These are phyloP conservation scores for Stromatinia cepivora DNA, from an alignment of 2,329 filamentous ascomycete species.

Conservation along the genomic window DNA sequence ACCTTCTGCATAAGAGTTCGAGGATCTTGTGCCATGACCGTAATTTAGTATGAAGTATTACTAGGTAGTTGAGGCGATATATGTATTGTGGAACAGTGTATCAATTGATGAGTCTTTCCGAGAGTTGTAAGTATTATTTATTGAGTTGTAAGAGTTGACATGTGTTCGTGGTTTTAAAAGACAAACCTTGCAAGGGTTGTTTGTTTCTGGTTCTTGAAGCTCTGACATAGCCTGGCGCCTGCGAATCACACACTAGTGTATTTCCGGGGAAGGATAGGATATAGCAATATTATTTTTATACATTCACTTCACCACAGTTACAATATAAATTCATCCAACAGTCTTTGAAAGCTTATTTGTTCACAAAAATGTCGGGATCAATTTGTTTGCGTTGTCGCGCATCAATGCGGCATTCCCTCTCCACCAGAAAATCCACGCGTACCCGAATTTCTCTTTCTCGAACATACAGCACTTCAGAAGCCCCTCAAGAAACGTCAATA, in stretches of 20 bases:
- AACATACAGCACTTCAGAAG: constrained; percentile 10
- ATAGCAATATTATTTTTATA: constrained; percentile 8
- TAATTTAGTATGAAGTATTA: neutral
- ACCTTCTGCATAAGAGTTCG: constrained; percentile 79
- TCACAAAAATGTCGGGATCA: constrained; percentile 6
- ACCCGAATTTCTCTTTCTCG: neutral
- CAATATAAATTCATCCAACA: neutral
- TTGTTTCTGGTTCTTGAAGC: constrained; percentile 7
- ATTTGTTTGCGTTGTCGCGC: constrained; percentile 32
- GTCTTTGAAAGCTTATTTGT: neutral
- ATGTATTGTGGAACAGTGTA: neutral
- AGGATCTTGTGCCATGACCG: constrained; percentile 71
- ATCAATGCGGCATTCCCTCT: constrained; percentile 17
- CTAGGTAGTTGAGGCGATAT: neutral
- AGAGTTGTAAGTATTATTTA: constrained; percentile 57
- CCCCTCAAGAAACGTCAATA: neutral
- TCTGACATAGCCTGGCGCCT: constrained; percentile 12
- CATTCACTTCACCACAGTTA: neutral
- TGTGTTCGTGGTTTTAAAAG: constrained; percentile 22
- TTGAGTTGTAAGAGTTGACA: constrained; percentile 44
- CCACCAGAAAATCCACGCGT: neutral
- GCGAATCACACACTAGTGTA: constrained; percentile 8
- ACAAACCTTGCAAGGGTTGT: constrained; percentile 8
- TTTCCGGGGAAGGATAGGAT: neutral
- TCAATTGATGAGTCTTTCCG: neutral